Percentiles rank a stretch among this genome's conserved stretches.
phyloP scores from a whole-genome alignment of 208 protist genomes.

The Trypanosoma conorhini region DNA sequence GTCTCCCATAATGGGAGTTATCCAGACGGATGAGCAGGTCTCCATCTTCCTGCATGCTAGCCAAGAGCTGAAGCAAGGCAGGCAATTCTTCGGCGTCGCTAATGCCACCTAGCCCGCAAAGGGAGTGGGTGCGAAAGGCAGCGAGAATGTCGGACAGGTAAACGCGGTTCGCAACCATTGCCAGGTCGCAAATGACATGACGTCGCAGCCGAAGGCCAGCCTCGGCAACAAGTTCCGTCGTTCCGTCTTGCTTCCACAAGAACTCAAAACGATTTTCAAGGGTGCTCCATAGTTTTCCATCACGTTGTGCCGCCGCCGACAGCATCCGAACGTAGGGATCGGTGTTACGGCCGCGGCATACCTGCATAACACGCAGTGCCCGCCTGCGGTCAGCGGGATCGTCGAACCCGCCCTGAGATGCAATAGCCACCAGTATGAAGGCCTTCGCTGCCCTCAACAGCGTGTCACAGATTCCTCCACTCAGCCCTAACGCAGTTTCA shows the following conservation, averaged over 20 bases:
- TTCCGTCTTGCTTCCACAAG: constrained; percentile 19
- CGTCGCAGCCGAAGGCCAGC: constrained; percentile 26
- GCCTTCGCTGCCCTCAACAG: constrained; percentile 28
- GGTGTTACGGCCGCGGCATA: constrained; percentile 8
- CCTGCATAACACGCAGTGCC: constrained; percentile 22
- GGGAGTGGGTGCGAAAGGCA: constrained; percentile 3
- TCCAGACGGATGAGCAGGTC: constrained; percentile 21
- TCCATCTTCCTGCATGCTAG: constrained; percentile 40
- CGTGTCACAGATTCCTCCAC: background rate
- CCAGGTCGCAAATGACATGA: constrained; percentile 43
- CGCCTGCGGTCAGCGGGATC: constrained; percentile 13
- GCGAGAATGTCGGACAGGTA: constrained; percentile 31
- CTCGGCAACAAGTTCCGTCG: constrained; percentile 14
- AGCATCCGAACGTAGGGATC: constrained; percentile 27
- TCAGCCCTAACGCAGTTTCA: background rate
- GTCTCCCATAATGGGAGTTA: background rate
- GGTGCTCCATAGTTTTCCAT: constrained; percentile 22
- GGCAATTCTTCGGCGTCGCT: background rate
- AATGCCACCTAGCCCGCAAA: background rate
- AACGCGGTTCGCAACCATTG: constrained; percentile 36
- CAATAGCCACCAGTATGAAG: constrained; percentile 28
- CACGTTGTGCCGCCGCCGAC: constrained; percentile 19
- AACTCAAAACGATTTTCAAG: constrained; percentile 9
- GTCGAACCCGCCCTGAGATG: constrained; percentile 13
- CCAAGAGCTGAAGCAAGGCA: constrained; percentile 29